Conservation (phyloP, 2,329 filamentous ascomycete genomes). For the Ceratocystis diversiconidia region DNA sequence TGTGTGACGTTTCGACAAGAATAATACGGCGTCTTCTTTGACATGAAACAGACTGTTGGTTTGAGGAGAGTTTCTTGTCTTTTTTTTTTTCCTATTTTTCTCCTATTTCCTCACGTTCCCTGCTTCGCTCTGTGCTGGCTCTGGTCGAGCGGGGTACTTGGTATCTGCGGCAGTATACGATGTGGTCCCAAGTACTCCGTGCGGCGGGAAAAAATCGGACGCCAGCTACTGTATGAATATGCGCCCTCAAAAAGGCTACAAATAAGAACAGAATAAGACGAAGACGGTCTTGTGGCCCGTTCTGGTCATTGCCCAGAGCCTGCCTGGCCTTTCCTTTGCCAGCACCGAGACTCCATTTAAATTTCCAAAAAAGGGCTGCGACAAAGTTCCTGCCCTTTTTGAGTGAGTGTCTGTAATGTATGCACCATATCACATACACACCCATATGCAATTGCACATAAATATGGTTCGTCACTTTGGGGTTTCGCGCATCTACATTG, state of each 20-base stretch:
- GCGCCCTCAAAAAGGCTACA: neutral
- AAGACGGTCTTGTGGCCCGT: neutral
- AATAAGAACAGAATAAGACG: neutral
- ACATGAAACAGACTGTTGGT: neutral
- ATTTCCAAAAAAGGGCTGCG: neutral
- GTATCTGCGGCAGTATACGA: neutral
- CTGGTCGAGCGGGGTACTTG: conserved; percentile 3
- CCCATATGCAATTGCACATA: neutral
- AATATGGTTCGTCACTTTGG: neutral
- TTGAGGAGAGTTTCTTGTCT: neutral
- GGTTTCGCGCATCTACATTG: neutral
- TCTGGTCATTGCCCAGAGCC: neutral
- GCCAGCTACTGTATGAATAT: neutral
- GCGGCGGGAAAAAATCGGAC: conserved; percentile 1
- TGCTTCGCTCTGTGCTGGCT: neutral
- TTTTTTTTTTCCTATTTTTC: neutral
- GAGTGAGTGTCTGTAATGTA: neutral
- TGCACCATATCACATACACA: neutral
- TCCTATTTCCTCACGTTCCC: neutral
- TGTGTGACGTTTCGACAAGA: conserved; percentile 6
- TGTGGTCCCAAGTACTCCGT: conserved; percentile 4
- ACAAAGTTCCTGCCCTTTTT: conserved; percentile 2
- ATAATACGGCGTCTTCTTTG: neutral
- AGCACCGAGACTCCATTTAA: neutral
- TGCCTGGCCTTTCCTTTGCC: neutral